These are phyloP conservation scores for Fusarium sp. DNA, from an alignment of 2,329 filamentous ascomycete species.

Conservation along the genomic window DNA sequence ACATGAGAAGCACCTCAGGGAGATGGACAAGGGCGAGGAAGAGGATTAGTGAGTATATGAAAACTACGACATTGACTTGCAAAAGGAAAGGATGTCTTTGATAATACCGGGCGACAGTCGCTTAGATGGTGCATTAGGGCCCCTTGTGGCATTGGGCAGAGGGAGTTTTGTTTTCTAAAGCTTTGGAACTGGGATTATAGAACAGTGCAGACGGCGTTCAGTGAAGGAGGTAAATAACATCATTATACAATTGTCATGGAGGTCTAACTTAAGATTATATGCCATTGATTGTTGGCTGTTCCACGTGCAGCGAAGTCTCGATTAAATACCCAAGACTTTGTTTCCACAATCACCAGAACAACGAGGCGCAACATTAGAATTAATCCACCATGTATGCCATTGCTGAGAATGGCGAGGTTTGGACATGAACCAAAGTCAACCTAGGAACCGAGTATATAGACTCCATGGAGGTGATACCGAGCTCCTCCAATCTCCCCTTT, in stretches of 20 bases:
- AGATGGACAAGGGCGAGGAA: slow-evolving; percentile 57
- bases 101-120: neutral
- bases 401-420: slow-evolving; percentile 21
- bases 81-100: neutral
- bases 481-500: slow-evolving; percentile 21
- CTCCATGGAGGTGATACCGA: slow-evolving; percentile 20
- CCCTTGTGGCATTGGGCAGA: slow-evolving; percentile 21
- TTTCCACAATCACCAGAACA: slow-evolving; percentile 21
- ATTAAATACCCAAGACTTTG: slow-evolving; percentile 29
- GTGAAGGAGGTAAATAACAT: neutral
- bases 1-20: slow-evolving; percentile 57
- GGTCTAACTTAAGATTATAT: slow-evolving; percentile 40
- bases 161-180: neutral
- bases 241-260: slow-evolving; percentile 8
- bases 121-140: neutral
- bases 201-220: slow-evolving; percentile 12
- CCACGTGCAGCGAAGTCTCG: slow-evolving; percentile 17
- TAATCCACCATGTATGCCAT: slow-evolving; percentile 32
- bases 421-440: slow-evolving; percentile 32
- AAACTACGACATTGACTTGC: neutral
- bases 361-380: slow-evolving; percentile 34
- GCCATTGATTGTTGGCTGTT: slow-evolving; percentile 29
- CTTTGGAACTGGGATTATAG: slow-evolving; percentile 1
- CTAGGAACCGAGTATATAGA: slow-evolving; percentile 9
- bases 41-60: slow-evolving; percentile 52